Base-by-base conservation (phyloP, 1,284 basidiomycete species). In the Phaffia rhodozyma region DNA sequence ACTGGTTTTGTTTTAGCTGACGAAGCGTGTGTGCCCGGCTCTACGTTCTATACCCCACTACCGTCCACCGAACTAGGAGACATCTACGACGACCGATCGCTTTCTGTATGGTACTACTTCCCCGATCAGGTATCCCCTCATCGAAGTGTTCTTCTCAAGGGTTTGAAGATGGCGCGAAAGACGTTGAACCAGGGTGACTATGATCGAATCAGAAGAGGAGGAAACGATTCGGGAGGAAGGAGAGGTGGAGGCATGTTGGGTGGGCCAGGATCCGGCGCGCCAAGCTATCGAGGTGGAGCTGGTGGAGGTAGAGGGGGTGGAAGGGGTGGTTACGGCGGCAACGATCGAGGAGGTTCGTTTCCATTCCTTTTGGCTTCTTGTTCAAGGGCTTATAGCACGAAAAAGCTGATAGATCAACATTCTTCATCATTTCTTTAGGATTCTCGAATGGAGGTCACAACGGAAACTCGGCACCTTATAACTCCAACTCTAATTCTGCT, bases 41-140 rank as follows among this genome's bases (percentile, higher is more conserved):
- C 92, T 20, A 93, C 89, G 0, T 93, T 89, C 74, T 84, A 86
- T 71, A 85, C 84, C 38, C 93, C 92, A 1, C 75, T 91, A 27
- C 70, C 74, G 0, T 67, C 67, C 2, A 74, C 78, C 11, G 72
- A 72, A 57, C 75, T 77, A 57, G 81, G 82, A 1, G 91, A 98
- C 75, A 86, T 99, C 67, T 81, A 82, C 69, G 85, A 87, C 72
- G 92, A 98, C 75, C 81, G 83, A 49, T 89, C 92, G 13, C 79
- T 98, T 13, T 92, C 90, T 0, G 91, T 86, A 0, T 76, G 86
- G 25, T 98, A 92, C 77, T 86, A 84, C 73, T 97, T 93, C 80
- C 93, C 96, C 0, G 82, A 84, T 70, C 92, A 97, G 72, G 74
- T 84, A 27, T 82, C 81, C 5, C 89, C 91, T 4, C 96, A 99